Evolutionary conservation across 2,329 filamentous ascomycete species (phyloP), one percentile per base, ranked within the genome.

Genomic region (Phialocephala sp.): DNA sequence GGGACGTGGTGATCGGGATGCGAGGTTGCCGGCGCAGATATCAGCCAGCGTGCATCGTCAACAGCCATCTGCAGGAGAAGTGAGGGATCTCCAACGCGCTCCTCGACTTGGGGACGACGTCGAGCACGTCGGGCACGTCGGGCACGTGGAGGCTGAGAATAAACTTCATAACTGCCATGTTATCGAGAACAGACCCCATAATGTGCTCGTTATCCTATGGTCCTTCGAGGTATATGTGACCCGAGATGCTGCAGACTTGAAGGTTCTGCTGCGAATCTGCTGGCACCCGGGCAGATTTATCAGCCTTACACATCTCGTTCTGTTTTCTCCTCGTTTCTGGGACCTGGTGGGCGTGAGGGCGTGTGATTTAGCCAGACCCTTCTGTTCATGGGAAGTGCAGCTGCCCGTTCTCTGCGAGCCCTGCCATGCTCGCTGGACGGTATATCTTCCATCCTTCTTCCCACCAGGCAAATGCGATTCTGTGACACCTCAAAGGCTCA

Each of bases 91-190:
- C 35, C 55, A 57, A 57, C 35, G 8, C 18, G 35, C 20, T 12
- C 54, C n/a, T 6, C 8, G 24, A 36, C 14, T 39, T 36, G 8
- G 32, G 54, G 32, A 22, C 36, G 54, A 57, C 18, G 32, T 2
- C n/a, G 27, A 35, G 24, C 4, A 14, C 8, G 14, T 39, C 36
- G 8, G 8, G 36, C 36, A 39, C n/a, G 36, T 15, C 8, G n/a
- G 11, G 58, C 58, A 64, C 62, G 62, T 64, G 62, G 62, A 64
- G 62, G 62, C 62, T 60, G 57, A 64, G 57, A 64, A 64, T 47
- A 60, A 58, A 55, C 57, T 56, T 47, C 45, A 62, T 50, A 57
- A 24, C 60, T 20, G 37, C 24, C 55, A 41, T 50, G 37, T 35
- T 54, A 55, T 57, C 12, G 18, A 24, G 55, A 57, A 57, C 27